These are phyloP conservation scores for Trichosporon sp. DNA, from an alignment of 1,284 basidiomycete species.

Conservation along the genomic window DNA sequence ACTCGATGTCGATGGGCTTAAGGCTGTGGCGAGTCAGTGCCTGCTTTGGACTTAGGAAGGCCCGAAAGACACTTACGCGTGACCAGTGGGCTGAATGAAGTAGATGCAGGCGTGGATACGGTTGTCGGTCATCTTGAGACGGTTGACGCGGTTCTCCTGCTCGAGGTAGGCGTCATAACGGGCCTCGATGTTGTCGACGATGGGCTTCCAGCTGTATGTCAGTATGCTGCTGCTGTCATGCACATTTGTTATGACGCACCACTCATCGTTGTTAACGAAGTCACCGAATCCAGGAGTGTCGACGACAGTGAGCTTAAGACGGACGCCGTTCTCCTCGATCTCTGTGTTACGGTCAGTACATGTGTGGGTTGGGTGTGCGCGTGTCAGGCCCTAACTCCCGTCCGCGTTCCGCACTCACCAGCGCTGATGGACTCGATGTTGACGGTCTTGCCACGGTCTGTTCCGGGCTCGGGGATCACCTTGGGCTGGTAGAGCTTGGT, in stretches of 20 bases:
- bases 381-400: neutral
- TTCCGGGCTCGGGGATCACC: constrained; percentile 75
- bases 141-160: constrained; percentile 96
- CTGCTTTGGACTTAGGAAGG: neutral
- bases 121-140: constrained; percentile 57
- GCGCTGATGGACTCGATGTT: constrained; percentile 95
- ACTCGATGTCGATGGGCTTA: constrained; percentile 95
- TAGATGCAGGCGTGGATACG: constrained; percentile 76
- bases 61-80: constrained; percentile 70
- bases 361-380: neutral
- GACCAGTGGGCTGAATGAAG: constrained; percentile 96
- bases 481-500: constrained; percentile 88
- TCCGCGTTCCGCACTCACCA: constrained; percentile 62
- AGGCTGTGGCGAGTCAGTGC: constrained; percentile 61
- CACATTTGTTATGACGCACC: constrained; percentile 60
- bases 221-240: constrained; percentile 1
- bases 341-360: constrained; percentile 63
- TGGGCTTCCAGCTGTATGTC: constrained; percentile 82
- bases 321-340: constrained; percentile 95
- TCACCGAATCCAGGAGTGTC: constrained; percentile 96
- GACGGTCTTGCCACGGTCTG: constrained; percentile 86
- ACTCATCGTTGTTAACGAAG: constrained; percentile 97
- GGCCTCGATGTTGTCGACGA: constrained; percentile 93
- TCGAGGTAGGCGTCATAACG: constrained; percentile 95
- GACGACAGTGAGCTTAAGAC: constrained; percentile 92